Evolutionary conservation across 2,329 filamentous ascomycete species (phyloP).

Genomic region (Aureobasidium leucospermi): DNA sequence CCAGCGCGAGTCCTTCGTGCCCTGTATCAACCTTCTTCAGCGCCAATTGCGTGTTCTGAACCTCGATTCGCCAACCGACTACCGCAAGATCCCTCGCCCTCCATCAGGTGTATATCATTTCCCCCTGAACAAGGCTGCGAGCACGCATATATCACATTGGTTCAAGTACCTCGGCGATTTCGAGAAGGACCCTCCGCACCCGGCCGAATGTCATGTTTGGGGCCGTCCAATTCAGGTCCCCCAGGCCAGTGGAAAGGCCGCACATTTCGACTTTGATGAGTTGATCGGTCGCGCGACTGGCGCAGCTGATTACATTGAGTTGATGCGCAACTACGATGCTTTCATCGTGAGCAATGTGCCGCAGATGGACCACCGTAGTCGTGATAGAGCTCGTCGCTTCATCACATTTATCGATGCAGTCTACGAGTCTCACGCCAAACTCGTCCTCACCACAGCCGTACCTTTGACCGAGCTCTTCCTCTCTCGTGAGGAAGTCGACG

Average conservation of each 20-base stretch:
- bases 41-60: conserved; percentile 80
- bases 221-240: conserved; percentile 85
- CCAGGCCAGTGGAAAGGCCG: conserved; percentile 76
- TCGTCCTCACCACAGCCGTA: conserved; percentile 84
- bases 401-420: conserved; percentile 98
- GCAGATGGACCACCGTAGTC: conserved; percentile 77
- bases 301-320: conserved; percentile 89
- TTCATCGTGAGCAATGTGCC: conserved; percentile 90
- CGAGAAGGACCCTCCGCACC: conserved; percentile 64
- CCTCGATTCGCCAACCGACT: conserved; percentile 90
- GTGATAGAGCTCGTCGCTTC: conserved; percentile 84
- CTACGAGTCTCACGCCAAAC: conserved; percentile 87
- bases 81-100: conserved; percentile 91
- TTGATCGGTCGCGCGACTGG: conserved; percentile 86
- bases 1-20: conserved; percentile 89
- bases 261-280: conserved; percentile 88
- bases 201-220: conserved; percentile 80
- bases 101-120: conserved; percentile 92
- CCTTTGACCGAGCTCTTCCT: conserved; percentile 76
- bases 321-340: conserved; percentile 81
- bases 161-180: conserved; percentile 89
- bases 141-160: conserved; percentile 85
- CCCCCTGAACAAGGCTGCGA: conserved; percentile 69
- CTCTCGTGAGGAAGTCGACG: conserved; percentile 33
- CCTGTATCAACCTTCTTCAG: conserved; percentile 89